These are phyloP conservation scores for Coemansia sp. DNA, from an alignment of 192 early-diverging fungal species.

Conservation along the genomic window DNA sequence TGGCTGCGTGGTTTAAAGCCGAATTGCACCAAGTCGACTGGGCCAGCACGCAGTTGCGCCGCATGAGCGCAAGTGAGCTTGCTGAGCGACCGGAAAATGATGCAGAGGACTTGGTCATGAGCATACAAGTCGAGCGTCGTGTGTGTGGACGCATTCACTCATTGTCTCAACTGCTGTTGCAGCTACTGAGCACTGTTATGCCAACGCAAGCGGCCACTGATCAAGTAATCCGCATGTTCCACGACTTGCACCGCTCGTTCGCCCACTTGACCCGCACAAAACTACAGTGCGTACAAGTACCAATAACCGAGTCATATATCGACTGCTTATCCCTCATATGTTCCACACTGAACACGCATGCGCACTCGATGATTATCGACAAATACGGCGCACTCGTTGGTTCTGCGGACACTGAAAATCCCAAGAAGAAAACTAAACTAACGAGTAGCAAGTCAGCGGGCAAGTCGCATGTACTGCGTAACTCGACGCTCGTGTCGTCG, in stretches of 20 bases:
- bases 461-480: conserved; percentile 58
- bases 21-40: conserved; percentile 41
- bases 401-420: not conserved
- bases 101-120: conserved; percentile 15
- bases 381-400: conserved; percentile 22
- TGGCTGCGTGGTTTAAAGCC: conserved; percentile 23
- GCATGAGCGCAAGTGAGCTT: conserved; percentile 13
- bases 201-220: conserved; percentile 15
- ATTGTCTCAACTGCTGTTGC: conserved; percentile 22
- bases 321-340: conserved; percentile 29
- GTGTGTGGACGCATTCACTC: conserved; percentile 25
- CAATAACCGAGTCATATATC: conserved; percentile 41
- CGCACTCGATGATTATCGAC: conserved; percentile 19
- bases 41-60: conserved; percentile 25
- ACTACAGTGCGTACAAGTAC: conserved; percentile 12
- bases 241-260: conserved; percentile 30
- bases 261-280: conserved; percentile 29
- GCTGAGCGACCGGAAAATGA: conserved; percentile 1
- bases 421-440: not conserved
- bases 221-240: conserved; percentile 22
- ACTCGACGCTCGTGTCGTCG: conserved; percentile 71
- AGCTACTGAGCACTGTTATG: conserved; percentile 17
- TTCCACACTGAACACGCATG: conserved; percentile 25
- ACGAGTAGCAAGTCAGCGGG: not conserved
- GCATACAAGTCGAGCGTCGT: conserved; percentile 31